phyloP scores from a whole-genome alignment of 2,329 filamentous ascomycete genomes.

The Colletotrichum higginsianum region DNA sequence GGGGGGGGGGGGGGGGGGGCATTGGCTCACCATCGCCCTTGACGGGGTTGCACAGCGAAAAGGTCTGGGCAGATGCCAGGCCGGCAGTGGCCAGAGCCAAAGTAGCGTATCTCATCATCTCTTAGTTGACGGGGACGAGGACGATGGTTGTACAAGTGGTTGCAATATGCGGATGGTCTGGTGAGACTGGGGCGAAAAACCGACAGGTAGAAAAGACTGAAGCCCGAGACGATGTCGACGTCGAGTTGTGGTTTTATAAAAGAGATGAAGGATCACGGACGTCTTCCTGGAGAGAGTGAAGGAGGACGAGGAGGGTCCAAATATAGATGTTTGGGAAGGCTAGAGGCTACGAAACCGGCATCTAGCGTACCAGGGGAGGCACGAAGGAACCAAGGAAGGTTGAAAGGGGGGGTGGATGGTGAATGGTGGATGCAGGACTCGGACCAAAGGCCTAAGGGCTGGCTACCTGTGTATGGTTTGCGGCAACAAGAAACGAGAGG shows the following conservation, averaged over 20 bases:
- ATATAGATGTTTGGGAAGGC: constrained; percentile 27
- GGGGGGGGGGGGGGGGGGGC: not conserved
- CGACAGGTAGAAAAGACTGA: not conserved
- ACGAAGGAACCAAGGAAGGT: not conserved
- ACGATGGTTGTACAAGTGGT: not conserved
- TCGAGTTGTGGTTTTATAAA: not conserved
- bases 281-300: not conserved
- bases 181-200: not conserved
- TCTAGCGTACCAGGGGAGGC: not conserved
- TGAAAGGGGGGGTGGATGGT: not conserved
- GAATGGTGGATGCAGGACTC: too few species aligned
- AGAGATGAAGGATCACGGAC: not conserved
- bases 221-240: not conserved
- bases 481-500: constrained; percentile 26
- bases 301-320: constrained; percentile 2
- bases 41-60: constrained; percentile 41
- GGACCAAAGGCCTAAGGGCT: not conserved
- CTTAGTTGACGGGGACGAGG: not conserved
- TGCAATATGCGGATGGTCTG: not conserved
- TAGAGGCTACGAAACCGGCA: constrained; percentile 4
- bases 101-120: constrained; percentile 34
- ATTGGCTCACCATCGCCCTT: constrained; percentile 38
- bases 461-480: not conserved
- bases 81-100: constrained; percentile 35
- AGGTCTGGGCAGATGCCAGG: constrained; percentile 41